Evolutionary conservation across 148 eudicot species (phyloP).

Genomic region (Simmondsia chinensis): DNA sequence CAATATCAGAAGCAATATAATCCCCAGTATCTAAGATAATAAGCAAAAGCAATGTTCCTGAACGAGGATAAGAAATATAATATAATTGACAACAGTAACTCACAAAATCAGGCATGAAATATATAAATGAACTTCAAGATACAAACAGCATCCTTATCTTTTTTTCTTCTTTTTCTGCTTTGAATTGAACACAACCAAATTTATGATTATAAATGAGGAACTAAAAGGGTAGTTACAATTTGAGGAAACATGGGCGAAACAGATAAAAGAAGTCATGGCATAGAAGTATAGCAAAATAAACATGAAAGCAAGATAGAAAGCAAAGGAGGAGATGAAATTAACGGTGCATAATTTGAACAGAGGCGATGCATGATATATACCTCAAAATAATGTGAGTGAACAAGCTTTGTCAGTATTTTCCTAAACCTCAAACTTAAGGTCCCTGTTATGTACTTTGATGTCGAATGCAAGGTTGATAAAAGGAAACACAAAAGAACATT

Average conservation of each 20-base stretch:
- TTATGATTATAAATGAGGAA: too few relatives aligned
- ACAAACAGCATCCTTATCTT: too few relatives aligned
- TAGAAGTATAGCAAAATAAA: not conserved
- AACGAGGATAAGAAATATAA: too few relatives aligned
- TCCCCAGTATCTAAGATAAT: too few relatives aligned
- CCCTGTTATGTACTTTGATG: constrained; percentile 93
- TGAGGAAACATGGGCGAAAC: not conserved
- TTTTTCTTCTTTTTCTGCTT: too few relatives aligned
- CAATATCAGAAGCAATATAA: too few relatives aligned
- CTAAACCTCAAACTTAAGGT: constrained; percentile 82
- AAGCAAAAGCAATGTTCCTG: too few relatives aligned
- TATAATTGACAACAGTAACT: too few relatives aligned
- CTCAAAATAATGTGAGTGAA: constrained; percentile 92
- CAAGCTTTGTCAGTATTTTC: constrained; percentile 83
- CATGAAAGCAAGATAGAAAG: not conserved
- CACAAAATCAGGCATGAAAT: too few relatives aligned
- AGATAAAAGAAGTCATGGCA: not conserved
- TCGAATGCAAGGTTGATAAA: constrained; percentile 73
- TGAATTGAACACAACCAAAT: too few relatives aligned
- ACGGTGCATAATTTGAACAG: not conserved
- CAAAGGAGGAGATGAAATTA: not conserved
- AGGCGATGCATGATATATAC: constrained; percentile 20
- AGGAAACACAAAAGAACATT: constrained; percentile 83
- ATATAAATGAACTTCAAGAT: too few relatives aligned
- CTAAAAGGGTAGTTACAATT: not conserved